Base-by-base conservation (phyloP, 2,329 filamentous ascomycete genomes). In the Hansfordia pulvinata region DNA sequence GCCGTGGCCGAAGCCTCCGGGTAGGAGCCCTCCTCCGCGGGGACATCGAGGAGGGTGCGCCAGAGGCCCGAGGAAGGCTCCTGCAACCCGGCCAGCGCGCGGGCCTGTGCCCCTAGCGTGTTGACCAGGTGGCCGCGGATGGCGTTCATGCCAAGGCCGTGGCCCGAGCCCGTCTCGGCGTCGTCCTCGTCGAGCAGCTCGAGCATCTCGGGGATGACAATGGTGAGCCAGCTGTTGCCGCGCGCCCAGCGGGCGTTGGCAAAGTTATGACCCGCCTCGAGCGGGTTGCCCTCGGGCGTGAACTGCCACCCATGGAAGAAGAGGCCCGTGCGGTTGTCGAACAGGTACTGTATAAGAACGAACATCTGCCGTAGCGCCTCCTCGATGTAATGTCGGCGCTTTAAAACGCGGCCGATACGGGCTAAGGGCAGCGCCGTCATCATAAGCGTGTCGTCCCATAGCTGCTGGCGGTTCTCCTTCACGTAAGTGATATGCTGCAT, bases 371-470 rank as follows among this genome's bases (percentile, higher is more conserved):
- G 60, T 53, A 83, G 83, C 8, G 79, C 80, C 51, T 88, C 81
- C 21, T 72, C 76, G 14, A 86, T 59, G 44, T 88, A 86, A 36
- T 78, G 66, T 0, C 76, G 76, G 2, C 79, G 59, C 33, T 68
- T 59, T 3, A 88, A 62, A 4, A 84, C 57, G 30, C 74, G 63
- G 1, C 81, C 81, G 33, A 85, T 85, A 56, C 86, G 86, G 11
- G 78, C 79, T 11, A 86, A 59, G 2, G 81, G 81, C 50, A 86
- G 56, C 5, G 83, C 80, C 1, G 78, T 85, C 81, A 88, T 88
- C 80, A 88, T 86, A 23, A 88, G 60, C 5, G 81, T 88, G 46
- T 88, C 81, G 38, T 85, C 81, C 81, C 81, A 88, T 12, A 86
- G 60, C 54, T 86, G 76, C 46, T 82, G 64, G 34, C 73, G 62